phyloP scores from a whole-genome alignment of 108 stramenopile species.

The Conticribra weissflogii region DNA sequence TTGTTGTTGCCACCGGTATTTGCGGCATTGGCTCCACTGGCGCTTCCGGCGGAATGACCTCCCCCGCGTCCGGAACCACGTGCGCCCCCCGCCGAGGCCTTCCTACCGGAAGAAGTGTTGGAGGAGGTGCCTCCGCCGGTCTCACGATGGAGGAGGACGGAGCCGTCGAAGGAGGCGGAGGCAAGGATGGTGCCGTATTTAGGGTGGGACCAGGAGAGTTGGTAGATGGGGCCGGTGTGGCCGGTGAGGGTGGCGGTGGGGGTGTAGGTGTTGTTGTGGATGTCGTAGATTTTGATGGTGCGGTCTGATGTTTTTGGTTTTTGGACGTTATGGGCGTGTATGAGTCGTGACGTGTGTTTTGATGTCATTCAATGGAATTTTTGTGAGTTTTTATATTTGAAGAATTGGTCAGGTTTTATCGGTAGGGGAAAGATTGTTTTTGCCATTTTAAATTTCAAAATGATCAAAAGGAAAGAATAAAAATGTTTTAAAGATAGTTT shows the following conservation, averaged over 20 bases:
- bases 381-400: no score
- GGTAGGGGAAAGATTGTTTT: no score
- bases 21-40: no score
- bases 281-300: constrained; percentile 94
- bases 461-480: background rate
- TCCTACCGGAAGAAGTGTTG: no score
- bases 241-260: constrained; percentile 82
- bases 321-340: background rate
- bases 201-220: constrained; percentile 95
- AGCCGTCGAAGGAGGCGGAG: constrained; percentile 89
- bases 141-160: constrained; percentile 89
- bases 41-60: no score
- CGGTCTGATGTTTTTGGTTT: constrained; percentile 76
- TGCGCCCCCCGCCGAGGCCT: no score
- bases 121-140: constrained; percentile 63
- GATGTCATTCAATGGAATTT: no score
- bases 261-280: constrained; percentile 77
- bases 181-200: constrained; percentile 90
- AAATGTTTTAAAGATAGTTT: constrained; percentile 3
- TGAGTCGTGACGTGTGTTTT: no score
- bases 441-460: no score
- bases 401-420: no score
- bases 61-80: no score
- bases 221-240: constrained; percentile 95
- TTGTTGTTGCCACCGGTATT: no score